phyloP scores from a whole-genome alignment of 2,329 filamentous ascomycete genomes.

The Penicillium hordei region DNA sequence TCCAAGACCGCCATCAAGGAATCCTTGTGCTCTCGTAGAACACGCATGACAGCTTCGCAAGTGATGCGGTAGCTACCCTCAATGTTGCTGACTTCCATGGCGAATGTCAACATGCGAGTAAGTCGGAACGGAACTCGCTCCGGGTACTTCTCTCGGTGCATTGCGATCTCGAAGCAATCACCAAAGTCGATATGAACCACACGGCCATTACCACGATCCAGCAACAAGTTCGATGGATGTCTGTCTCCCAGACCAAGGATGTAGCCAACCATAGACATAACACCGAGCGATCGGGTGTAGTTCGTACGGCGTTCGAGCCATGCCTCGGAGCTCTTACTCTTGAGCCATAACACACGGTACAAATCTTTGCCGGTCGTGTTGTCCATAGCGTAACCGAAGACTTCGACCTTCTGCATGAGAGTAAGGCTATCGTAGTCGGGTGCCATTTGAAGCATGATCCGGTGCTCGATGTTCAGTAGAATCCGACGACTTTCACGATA shows the following conservation, averaged over 20 bases:
- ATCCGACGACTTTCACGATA: conserved; percentile 98
- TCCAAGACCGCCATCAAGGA: conserved; percentile 97
- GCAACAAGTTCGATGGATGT: conserved; percentile 96
- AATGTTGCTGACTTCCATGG: conserved; percentile 99
- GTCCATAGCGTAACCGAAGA: conserved; percentile 97
- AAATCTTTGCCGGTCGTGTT: conserved; percentile 99
- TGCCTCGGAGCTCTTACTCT: conserved; percentile 95
- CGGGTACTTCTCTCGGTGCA: conserved; percentile 99
- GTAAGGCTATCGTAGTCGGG: conserved; percentile 98
- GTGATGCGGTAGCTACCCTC: conserved; percentile 98
- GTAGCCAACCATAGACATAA: conserved; percentile 99
- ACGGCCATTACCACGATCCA: conserved; percentile 92
- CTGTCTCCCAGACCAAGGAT: conserved; percentile 95
- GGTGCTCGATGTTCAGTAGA: conserved; percentile 96
- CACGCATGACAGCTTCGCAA: conserved; percentile 97
- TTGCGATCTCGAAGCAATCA: conserved; percentile 98
- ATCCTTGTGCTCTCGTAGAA: conserved; percentile 95
- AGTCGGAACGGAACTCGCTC: conserved; percentile 96
- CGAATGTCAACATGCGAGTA: conserved; percentile 98
- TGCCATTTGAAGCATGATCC: conserved; percentile 99
- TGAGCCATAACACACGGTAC: conserved; percentile 96
- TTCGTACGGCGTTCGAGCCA: conserved; percentile 99
- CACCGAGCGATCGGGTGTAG: conserved; percentile 92
- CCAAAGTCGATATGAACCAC: conserved; percentile 99
- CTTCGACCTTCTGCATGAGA: conserved; percentile 99